Evolutionary conservation across 371 early-diverging fungal species (phyloP).

Genomic region (Rhizopus delemar): DNA sequence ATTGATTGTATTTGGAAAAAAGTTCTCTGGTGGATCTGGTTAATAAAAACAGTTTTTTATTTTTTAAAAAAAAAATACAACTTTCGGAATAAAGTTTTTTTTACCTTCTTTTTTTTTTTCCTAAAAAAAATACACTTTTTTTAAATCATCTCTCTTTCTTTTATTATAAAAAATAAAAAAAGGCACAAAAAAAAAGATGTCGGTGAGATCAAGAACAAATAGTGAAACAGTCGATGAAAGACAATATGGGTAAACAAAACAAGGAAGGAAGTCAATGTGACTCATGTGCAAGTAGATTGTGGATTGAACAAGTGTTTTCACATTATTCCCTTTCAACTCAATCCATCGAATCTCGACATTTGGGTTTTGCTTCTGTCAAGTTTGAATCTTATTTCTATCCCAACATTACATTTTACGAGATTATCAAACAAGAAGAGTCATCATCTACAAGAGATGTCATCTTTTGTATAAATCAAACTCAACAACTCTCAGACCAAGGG

Average conservation of each 20-base stretch:
- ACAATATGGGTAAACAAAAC: background rate
- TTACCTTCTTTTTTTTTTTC: conserved; percentile 4
- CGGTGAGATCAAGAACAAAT: background rate
- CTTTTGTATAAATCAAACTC: background rate
- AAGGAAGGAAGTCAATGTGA: too few species aligned
- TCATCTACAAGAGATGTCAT: background rate
- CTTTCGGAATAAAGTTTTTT: background rate
- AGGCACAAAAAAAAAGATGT: background rate
- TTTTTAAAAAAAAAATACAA: too few species aligned
- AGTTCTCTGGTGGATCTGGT: conserved; percentile 31
- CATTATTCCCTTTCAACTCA: background rate
- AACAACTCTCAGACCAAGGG: background rate
- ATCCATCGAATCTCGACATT: background rate
- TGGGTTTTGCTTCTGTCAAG: conserved; percentile 4
- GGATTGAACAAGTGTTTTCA: conserved; percentile 5
- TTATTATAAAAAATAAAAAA: too few species aligned
- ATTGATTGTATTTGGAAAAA: conserved; percentile 58
- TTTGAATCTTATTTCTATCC: background rate
- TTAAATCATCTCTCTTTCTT: background rate
- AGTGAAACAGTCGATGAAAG: background rate
- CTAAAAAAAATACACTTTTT: background rate
- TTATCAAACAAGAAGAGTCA: background rate
- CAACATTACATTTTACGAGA: conserved; percentile 4
- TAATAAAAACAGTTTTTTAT: too few species aligned
- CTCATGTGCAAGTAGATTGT: background rate